Conservation (phyloP, 352 stramenopile genomes). For the Phytophthora cryptogea region DNA sequence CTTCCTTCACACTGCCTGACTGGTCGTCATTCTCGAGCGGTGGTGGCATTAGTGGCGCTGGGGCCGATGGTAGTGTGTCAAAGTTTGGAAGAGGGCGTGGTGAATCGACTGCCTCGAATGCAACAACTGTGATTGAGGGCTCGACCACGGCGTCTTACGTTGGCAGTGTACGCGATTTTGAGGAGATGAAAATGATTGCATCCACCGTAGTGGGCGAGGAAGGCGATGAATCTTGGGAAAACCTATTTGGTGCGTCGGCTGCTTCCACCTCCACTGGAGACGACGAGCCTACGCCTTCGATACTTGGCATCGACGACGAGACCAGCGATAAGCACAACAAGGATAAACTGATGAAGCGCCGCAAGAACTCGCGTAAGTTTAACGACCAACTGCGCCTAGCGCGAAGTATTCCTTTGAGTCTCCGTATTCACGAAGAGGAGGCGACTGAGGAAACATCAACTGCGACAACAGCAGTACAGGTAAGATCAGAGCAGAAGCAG, state of each 20-base stretch:
- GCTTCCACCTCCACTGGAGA: slow-evolving; percentile 9
- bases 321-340: slow-evolving; percentile 38
- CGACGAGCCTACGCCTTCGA: slow-evolving; percentile 31
- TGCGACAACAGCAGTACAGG: slow-evolving; percentile 9
- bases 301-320: slow-evolving; percentile 39
- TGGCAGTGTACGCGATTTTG: slow-evolving; percentile 45
- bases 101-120: slow-evolving; percentile 41
- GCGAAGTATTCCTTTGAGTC: slow-evolving; percentile 53
- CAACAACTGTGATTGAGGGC: slow-evolving; percentile 43
- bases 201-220: slow-evolving; percentile 41
- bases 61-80: slow-evolving; percentile 26
- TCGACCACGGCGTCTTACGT: slow-evolving; percentile 49
- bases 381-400: slow-evolving; percentile 70
- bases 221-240: slow-evolving; percentile 69
- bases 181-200: slow-evolving; percentile 75
- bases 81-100: slow-evolving; percentile 43
- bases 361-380: slow-evolving; percentile 72
- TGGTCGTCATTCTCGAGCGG: slow-evolving; percentile 55
- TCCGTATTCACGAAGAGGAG: slow-evolving; percentile 58
- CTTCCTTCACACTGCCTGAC: slow-evolving; percentile 61
- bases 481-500: slow-evolving; percentile 23
- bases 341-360: slow-evolving; percentile 54
- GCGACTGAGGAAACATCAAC: slow-evolving; percentile 8
- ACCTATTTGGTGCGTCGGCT: slow-evolving; percentile 56
- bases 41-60: slow-evolving; percentile 18